Evolutionary conservation across 2,329 filamentous ascomycete genomes (phyloP), one percentile per base, ranked within the genome.

Genomic region (Tricladium varicosporioides): DNA sequence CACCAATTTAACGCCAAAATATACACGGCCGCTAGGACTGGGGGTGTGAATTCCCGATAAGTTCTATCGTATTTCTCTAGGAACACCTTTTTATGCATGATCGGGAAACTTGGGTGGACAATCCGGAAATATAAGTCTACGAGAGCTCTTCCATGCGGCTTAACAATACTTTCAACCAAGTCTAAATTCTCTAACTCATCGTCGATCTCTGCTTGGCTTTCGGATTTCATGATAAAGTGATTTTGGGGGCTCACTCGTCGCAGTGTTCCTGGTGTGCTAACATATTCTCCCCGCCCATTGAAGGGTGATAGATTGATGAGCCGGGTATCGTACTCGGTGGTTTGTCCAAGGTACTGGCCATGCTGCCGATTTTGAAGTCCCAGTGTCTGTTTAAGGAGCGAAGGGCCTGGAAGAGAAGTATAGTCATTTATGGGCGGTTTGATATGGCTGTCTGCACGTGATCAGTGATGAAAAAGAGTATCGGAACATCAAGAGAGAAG

Each of bases 1-100:
- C 92, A 94, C 86, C 92, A 96, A 71, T 93, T 92, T 67, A 95
- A 82, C 8, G 92, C 90, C 19, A 96, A 77, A 19, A 96, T 84
- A 67, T 96, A 94, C 65, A 95, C 86, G 53, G 89, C 89, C 32
- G 89, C 89, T 14, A 95, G 78, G 22, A 94, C 76, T 10, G 88
- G 83, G 1, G 82, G 81, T 0, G 82, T 81, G 59, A 86, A 81
- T 60, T 84, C 80, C 19, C 77, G 75, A 62, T 83, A 79, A 0
- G 79, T 80, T 14, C 79, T 73, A 32, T 75, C 75, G 62, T 85
- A 84, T 65, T 85, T 85, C 64, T 84, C 82, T 33, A 84, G 73
- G 56, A 84, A 85, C 9, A 85, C 81, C 43, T 78, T 79, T 66
- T 86, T 85, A 65, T 85, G 80, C 15, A 80, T 68, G 31, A 80